phyloP scores from a whole-genome alignment of 805 yeast genomes.

The Ogataea neopini region DNA sequence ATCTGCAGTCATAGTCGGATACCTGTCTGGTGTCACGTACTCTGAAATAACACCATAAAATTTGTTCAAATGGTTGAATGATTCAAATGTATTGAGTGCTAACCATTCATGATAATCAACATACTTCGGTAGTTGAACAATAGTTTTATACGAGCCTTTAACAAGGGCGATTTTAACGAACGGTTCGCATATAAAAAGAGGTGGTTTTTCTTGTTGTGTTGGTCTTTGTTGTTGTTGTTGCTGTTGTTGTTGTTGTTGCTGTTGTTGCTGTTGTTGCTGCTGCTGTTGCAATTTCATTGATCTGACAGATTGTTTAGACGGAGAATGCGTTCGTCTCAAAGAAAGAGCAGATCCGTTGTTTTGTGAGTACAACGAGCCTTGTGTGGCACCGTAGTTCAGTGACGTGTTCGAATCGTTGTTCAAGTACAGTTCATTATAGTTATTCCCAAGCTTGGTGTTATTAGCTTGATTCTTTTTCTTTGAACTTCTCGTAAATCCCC shows the following conservation, averaged over 20 bases:
- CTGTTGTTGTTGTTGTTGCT: constrained; percentile 31
- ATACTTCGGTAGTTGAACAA: constrained; percentile 91
- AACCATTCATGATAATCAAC: constrained; percentile 96
- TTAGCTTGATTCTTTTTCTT: constrained; percentile 35
- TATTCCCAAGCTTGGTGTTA: constrained; percentile 26
- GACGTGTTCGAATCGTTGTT: constrained; percentile 27
- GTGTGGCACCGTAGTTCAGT: constrained; percentile 15
- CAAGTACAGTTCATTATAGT: constrained; percentile 26
- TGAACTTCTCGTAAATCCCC: constrained; percentile 58
- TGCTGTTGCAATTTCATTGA: constrained; percentile 22
- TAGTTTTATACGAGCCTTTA: constrained; percentile 94
- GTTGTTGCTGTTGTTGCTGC: constrained; percentile 22
- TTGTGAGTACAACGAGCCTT: constrained; percentile 35
- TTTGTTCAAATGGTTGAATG: constrained; percentile 80
- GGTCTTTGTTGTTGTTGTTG: constrained; percentile 22
- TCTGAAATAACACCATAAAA: constrained; percentile 91
- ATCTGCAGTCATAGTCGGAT: constrained; percentile 95
- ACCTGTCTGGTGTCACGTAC: constrained; percentile 84
- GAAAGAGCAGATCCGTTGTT: constrained; percentile 49
- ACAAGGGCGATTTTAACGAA: constrained; percentile 92
- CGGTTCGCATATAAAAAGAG: constrained; percentile 86
- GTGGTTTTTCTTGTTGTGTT: constrained; percentile 34
- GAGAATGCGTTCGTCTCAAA: constrained; percentile 47
- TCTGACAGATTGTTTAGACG: constrained; percentile 46
- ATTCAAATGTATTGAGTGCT: constrained; percentile 88